Percentiles rank a stretch among this genome's conserved stretches.
These are phyloP conservation scores for Canavalia gladiata DNA, from an alignment of 306 rosid genomes.

Conservation along the genomic window DNA sequence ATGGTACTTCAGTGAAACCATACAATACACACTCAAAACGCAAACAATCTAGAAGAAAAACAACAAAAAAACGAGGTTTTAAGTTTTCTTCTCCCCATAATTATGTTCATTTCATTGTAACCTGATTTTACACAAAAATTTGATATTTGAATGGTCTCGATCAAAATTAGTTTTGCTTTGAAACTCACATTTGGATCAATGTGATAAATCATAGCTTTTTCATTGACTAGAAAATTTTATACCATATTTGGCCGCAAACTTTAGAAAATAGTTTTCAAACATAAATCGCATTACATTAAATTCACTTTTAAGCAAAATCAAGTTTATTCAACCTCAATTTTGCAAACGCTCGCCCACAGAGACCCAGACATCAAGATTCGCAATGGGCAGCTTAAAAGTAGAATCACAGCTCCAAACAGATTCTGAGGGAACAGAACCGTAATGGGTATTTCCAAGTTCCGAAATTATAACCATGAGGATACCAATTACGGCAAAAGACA, in stretches of 20 bases:
- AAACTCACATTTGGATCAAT: too few relatives aligned
- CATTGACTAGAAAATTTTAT: too few relatives aligned
- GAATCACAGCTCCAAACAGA: neutral
- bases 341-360: neutral
- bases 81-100: neutral
- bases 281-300: too few relatives aligned
- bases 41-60: neutral
- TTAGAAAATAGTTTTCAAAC: too few relatives aligned
- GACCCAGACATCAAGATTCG: conserved; percentile 28
- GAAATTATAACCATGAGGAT: neutral
- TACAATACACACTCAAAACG: neutral
- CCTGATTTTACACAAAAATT: too few relatives aligned
- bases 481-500: conserved; percentile 13
- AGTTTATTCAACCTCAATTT: too few relatives aligned
- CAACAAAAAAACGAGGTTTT: neutral
- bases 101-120: too few relatives aligned
- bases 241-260: too few relatives aligned
- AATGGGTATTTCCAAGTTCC: conserved; percentile 38
- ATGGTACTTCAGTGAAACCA: conserved; percentile 50
- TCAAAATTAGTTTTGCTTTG: too few relatives aligned
- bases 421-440: neutral
- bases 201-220: too few relatives aligned
- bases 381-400: neutral
- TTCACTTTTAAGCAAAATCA: too few relatives aligned
- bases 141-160: too few relatives aligned